Conservation (phyloP, 1,139 yeast genomes). For the Waltiozyma sp. region DNA sequence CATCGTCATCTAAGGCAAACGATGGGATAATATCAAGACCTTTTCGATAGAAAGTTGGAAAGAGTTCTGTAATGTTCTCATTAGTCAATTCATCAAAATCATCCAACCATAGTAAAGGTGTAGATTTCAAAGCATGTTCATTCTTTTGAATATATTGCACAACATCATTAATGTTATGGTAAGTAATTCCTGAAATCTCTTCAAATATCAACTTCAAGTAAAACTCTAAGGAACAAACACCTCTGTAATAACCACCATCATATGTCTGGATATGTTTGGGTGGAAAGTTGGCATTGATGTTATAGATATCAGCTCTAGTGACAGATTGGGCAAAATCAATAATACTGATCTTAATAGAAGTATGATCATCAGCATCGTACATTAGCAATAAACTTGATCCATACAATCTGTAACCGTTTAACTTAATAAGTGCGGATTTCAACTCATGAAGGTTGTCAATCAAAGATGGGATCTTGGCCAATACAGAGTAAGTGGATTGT, state of each 20-base stretch:
- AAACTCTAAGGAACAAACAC: constrained; percentile 53
- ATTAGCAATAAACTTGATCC: constrained; percentile 83
- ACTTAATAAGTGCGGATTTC: constrained; percentile 37
- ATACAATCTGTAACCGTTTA: constrained; percentile 79
- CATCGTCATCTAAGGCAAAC: constrained; percentile 16
- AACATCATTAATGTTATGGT: constrained; percentile 18
- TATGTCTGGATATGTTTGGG: constrained; percentile 55
- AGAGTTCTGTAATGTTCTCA: constrained; percentile 4
- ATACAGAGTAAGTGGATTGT: constrained; percentile 39
- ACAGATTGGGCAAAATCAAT: constrained; percentile 96
- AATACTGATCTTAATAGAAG: constrained; percentile 45
- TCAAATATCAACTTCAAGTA: constrained; percentile 50
- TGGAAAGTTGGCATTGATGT: constrained; percentile 37
- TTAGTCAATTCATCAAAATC: constrained; percentile 11
- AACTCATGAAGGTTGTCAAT: constrained; percentile 51
- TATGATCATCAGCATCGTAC: constrained; percentile 53
- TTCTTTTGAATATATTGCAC: constrained; percentile 21
- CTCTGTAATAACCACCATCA: constrained; percentile 81
- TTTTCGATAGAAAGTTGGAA: constrained; percentile 3
- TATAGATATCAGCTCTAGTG: constrained; percentile 37
- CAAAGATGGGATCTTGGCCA: constrained; percentile 59
- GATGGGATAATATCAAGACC: constrained; percentile 14
- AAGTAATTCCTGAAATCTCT: constrained; percentile 29
- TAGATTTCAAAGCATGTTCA: constrained; percentile 14
- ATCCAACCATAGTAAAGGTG: constrained; percentile 34